These are phyloP conservation scores for Exserohilum turcica DNA, from an alignment of 2,329 filamentous ascomycete genomes.

Conservation along the genomic window DNA sequence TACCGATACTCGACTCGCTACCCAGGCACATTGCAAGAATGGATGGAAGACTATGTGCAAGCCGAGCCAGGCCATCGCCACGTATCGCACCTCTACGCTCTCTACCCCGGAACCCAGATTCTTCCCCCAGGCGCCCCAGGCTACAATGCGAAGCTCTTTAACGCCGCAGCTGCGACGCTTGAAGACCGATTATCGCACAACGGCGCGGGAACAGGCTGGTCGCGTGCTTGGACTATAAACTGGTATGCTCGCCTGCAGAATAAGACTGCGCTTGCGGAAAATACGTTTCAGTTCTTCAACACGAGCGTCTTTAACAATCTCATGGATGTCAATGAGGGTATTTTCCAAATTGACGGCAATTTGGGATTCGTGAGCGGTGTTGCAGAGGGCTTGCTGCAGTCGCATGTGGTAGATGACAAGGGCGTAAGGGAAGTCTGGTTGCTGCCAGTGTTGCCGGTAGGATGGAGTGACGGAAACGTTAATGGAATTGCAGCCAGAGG, in stretches of 20 bases:
- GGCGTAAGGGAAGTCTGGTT: conserved; percentile 13
- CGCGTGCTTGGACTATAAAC: conserved; percentile 57
- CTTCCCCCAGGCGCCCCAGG: conserved; percentile 39
- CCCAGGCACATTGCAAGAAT: conserved; percentile 37
- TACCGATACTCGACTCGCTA: conserved; percentile 31
- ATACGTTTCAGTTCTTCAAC: conserved; percentile 32
- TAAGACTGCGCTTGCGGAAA: conserved; percentile 41
- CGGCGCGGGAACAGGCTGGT: conserved; percentile 58
- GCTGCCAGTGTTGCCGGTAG: conserved; percentile 15
- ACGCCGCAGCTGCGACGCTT: conserved; percentile 40
- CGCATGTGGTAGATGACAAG: conserved; percentile 12
- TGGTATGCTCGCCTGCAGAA: conserved; percentile 54
- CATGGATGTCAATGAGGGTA: conserved; percentile 13
- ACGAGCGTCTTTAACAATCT: conserved; percentile 14
- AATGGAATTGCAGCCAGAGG: conserved; percentile 22
- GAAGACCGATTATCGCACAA: conserved; percentile 31
- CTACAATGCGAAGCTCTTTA: conserved; percentile 28
- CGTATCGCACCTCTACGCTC: conserved; percentile 57
- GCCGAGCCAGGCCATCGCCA: conserved; percentile 58
- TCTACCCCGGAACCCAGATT: conserved; percentile 55
- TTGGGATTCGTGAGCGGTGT: conserved; percentile 57
- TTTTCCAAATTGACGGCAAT: conserved; percentile 50
- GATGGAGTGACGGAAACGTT: conserved; percentile 18
- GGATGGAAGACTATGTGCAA: conserved; percentile 43
- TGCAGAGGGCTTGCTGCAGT: conserved; percentile 54